These are phyloP conservation scores for Globisporangium splendens DNA, from an alignment of 352 stramenopile species.

Conservation along the genomic window DNA sequence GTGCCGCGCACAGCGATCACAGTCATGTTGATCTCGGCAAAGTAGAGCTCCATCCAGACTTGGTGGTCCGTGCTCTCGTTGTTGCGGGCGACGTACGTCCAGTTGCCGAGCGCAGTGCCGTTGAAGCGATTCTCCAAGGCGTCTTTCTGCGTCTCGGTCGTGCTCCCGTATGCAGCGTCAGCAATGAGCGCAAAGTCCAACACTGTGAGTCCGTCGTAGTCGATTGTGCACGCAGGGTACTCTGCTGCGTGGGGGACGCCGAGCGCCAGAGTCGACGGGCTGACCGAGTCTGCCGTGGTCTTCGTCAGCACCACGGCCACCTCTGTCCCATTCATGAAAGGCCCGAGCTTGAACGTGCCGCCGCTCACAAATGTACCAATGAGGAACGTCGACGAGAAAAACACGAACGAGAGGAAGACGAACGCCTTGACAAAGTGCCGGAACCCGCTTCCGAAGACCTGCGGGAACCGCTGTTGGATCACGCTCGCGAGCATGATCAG, in stretches of 20 bases:
- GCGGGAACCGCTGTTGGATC: constrained; percentile 67
- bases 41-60: constrained; percentile 82
- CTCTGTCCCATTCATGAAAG: constrained; percentile 40
- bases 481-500: constrained; percentile 63
- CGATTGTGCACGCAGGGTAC: constrained; percentile 73
- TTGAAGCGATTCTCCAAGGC: constrained; percentile 74
- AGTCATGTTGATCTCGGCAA: constrained; percentile 73
- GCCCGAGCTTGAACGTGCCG: constrained; percentile 45
- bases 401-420: constrained; percentile 72
- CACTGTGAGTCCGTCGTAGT: constrained; percentile 53
- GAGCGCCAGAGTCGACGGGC: constrained; percentile 30
- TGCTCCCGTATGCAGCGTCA: constrained; percentile 69
- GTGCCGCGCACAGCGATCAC: constrained; percentile 79
- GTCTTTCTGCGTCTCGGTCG: constrained; percentile 54
- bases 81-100: constrained; percentile 69
- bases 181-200: constrained; percentile 78
- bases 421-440: constrained; percentile 72
- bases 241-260: constrained; percentile 47
- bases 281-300: constrained; percentile 25
- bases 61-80: constrained; percentile 70
- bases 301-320: constrained; percentile 23
- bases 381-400: constrained; percentile 77
- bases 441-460: constrained; percentile 74
- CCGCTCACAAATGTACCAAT: constrained; percentile 73
- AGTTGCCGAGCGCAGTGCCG: constrained; percentile 62